These are phyloP conservation scores for Cerioporus squamosus DNA, from an alignment of 1,284 basidiomycete species.

Conservation along the genomic window DNA sequence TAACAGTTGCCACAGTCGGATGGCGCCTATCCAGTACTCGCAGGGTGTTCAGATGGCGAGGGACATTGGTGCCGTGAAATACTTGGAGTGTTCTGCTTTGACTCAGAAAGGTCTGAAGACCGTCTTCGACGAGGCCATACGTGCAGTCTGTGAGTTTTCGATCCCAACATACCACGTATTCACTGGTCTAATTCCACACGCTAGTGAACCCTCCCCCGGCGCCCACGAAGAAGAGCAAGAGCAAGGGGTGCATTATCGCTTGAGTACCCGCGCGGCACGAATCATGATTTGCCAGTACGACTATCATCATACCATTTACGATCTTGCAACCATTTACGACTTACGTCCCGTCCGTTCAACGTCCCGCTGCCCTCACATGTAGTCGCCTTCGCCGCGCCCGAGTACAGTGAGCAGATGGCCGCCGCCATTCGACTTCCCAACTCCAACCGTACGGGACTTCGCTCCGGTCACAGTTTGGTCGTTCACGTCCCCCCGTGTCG, in stretches of 20 bases:
- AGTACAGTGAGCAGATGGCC: conserved; percentile 22
- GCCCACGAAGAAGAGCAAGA: conserved; percentile 50
- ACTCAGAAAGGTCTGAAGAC: conserved; percentile 98
- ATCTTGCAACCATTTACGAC: conserved; percentile 40
- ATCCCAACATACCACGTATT: not conserved
- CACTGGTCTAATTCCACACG: conserved; percentile 14
- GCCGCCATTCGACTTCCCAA: conserved; percentile 17
- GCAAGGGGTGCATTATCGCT: conserved; percentile 69
- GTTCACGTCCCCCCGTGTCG: conserved; percentile 16
- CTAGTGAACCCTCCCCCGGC: conserved; percentile 77
- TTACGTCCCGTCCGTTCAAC: conserved; percentile 29
- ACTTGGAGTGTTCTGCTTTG: conserved; percentile 95
- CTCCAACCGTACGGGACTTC: conserved; percentile 19
- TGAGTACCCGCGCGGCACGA: conserved; percentile 40
- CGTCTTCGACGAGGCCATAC: conserved; percentile 96
- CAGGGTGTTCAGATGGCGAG: conserved; percentile 92
- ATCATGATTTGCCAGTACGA: conserved; percentile 28
- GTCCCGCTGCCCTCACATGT: conserved; percentile 14
- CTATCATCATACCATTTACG: conserved; percentile 38
- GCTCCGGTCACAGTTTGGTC: conserved; percentile 16
- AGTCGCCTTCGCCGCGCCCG: conserved; percentile 11
- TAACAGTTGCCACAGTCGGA: conserved; percentile 61
- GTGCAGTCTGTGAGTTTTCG: conserved; percentile 79
- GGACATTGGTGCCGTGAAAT: conserved; percentile 96
- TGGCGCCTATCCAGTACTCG: conserved; percentile 91